Evolutionary conservation across 1,139 yeast genomes (phyloP), one percentile per base, ranked within the genome.

Genomic region (Geotrichum klebahnii): DNA sequence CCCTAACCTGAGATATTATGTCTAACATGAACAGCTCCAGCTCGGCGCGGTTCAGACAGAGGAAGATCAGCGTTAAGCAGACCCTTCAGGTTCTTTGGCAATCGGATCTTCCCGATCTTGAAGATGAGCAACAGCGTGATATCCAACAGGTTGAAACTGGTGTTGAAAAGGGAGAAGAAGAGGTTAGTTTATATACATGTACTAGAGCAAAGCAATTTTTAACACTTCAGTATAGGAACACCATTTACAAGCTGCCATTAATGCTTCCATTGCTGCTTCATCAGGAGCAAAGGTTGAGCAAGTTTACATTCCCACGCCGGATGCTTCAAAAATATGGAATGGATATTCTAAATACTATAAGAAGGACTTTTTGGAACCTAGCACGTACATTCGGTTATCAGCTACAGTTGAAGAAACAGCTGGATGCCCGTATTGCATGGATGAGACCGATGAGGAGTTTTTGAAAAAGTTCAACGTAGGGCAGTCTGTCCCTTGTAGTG

Each of bases 81-180:
- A 81, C 87, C n/a, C 76, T 92, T 53, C 82, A 85, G 56, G 83
- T 92, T 16, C 78, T 83, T 65, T 78, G 78, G 64, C 95, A 87
- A 61, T 72, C 76, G 52, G 97, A 92, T 61, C 72, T 89, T 51
- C 94, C 96, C 1, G 84, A 85, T 56, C 67, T 84, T 51, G 96
- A 88, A 57, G 79, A 78, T 54, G 75, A 71, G 51, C 82, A 80
- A 50, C 96, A 86, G 63, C 79, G 97, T 48, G 97, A 90, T 57
- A 69, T 87, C 26, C 90, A 88, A 62, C 88, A 88, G 53, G 80
- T 92, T 44, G 99, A 92, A 62, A 92, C 98, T 5, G 99, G 99
- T 68, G 98, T 92, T 46, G 99, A 92, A 66, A 92, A 94, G 66
- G 89, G 88, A 60, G 99, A 92, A 68, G 98, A 92, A 68, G 95